Percentiles rank a stretch among this genome's conserved stretches.
phyloP scores from a whole-genome alignment of 2,329 filamentous ascomycete species.

The Colletotrichum lupini region DNA sequence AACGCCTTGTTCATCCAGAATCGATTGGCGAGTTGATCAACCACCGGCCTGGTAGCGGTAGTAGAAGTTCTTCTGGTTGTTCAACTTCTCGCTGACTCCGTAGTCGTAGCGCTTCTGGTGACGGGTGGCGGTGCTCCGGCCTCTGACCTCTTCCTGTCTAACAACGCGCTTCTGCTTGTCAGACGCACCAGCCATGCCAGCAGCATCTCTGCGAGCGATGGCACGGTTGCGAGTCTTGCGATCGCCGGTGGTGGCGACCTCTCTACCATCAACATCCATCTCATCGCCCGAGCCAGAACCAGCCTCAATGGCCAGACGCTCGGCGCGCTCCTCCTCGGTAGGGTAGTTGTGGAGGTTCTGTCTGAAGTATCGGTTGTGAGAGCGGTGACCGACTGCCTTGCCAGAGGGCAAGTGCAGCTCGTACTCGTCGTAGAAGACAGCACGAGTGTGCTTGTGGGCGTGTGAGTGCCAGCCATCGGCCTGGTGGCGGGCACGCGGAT shows the following conservation, averaged over 20 bases:
- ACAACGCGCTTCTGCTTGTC: constrained; percentile 80
- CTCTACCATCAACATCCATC: constrained; percentile 50
- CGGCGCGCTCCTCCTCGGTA: constrained; percentile 78
- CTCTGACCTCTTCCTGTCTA: constrained; percentile 73
- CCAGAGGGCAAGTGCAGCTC: constrained; percentile 94
- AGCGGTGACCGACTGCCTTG: constrained; percentile 89
- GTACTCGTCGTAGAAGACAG: constrained; percentile 91
- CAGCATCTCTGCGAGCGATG: constrained; percentile 75
- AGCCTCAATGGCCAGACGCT: constrained; percentile 71
- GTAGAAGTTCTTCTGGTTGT: constrained; percentile 76
- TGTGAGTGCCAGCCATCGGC: constrained; percentile 85
- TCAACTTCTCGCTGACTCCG: constrained; percentile 79
- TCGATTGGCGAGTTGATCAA: constrained; percentile 42
- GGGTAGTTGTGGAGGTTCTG: constrained; percentile 93
- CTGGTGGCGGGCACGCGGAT: constrained; percentile 78
- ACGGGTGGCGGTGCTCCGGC: constrained; percentile 72
- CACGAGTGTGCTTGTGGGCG: constrained; percentile 78
- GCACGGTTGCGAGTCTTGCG: constrained; percentile 55
- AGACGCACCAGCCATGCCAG: constrained; percentile 81
- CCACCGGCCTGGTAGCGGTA: constrained; percentile 60
- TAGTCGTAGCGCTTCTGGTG: constrained; percentile 73
- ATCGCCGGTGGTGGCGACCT: constrained; percentile 47
- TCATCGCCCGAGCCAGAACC: constrained; percentile 42
- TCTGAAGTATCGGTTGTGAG: constrained; percentile 86
- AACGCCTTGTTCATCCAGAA: constrained; percentile 3